Evolutionary conservation across 805 yeast species (phyloP), one percentile per base, ranked within the genome.

Genomic region (Candida peoriensis): DNA sequence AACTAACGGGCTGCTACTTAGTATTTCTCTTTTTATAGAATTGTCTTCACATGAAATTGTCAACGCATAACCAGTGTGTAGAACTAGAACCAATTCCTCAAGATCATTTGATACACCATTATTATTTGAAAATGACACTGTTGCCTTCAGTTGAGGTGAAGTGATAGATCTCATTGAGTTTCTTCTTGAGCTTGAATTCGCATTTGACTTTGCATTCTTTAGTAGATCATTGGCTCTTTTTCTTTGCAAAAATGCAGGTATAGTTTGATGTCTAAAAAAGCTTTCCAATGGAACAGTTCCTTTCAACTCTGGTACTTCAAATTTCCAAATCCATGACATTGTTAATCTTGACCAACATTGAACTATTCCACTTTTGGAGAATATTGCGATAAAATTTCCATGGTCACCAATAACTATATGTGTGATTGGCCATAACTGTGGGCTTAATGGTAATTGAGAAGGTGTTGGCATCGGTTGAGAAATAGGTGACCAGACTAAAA

Each of bases 401-500:
- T 74, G 71, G 34, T 70, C 68, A 32, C 83, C 71, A 50, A 78
- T 36, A 14, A 68, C 72, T 15, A 75, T 64, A 38, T 73, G 72
- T 10, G 76, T 70, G 0, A 82, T 66, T 1, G 88, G 89, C 78
- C 85, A 72, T 31, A 73, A 63, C 25, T 70, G 67, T 4, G 64
- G 54, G 8, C 61, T 51, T 6, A 61, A 51, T 15, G 72, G 72
- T 19, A 69, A 48, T 30, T 60, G 65, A 2, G 70, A 63, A 7
- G 76, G 78, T 17, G 48, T 41, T 33, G 69, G 79, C 32, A 60
- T 54, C 26, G 67, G 83, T 15, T 52, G 56, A 2, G 65, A 57
- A 36, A 78, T 52, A 4, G 88, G 88, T 0, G 84, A 79, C 94
- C 94, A 85, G 9, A 84, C 74, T 21, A 76, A 55, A 4, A 85